phyloP scores from a whole-genome alignment of 257 asterid genomes.

The Nicotiana tomentosiformis region DNA sequence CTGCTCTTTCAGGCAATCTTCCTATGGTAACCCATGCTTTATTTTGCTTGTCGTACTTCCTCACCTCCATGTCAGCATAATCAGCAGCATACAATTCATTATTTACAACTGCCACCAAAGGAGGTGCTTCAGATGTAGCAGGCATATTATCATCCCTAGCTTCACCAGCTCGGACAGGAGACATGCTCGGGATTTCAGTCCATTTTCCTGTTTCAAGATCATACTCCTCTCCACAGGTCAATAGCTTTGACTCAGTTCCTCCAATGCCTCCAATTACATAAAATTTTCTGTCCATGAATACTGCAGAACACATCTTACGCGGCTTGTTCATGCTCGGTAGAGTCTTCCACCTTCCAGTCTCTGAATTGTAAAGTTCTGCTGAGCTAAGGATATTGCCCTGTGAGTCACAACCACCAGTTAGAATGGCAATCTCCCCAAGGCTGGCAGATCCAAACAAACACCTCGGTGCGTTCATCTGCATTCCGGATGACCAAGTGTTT shows the following conservation, averaged over 20 bases:
- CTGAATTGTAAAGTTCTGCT: constrained; percentile 64
- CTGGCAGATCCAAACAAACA: constrained; percentile 90
- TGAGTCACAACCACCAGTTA: constrained; percentile 87
- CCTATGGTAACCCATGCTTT: constrained; percentile 57
- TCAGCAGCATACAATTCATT: constrained; percentile 81
- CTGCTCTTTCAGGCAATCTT: constrained; percentile 71
- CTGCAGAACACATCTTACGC: constrained; percentile 85
- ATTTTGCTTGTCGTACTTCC: constrained; percentile 52
- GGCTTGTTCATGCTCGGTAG: constrained; percentile 73
- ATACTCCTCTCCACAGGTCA: constrained; percentile 49
- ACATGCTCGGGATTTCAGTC: constrained; percentile 80
- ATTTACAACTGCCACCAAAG: constrained; percentile 82
- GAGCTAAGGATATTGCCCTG: constrained; percentile 39
- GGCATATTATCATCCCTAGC: constrained; percentile 26
- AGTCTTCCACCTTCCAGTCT: constrained; percentile 46
- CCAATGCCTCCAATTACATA: constrained; percentile 81
- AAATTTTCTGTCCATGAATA: constrained; percentile 67
- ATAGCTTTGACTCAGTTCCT: constrained; percentile 37
- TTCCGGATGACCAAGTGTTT: constrained; percentile 83
- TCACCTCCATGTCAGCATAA: constrained; percentile 72
- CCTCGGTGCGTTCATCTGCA: constrained; percentile 72
- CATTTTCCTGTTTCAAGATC: constrained; percentile 46
- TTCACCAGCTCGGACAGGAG: constrained; percentile 58
- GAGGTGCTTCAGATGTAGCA: constrained; percentile 79
- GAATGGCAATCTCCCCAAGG: constrained; percentile 68